Conservation (phyloP, 257 asterid species). For the Leptodermis oblonga region DNA sequence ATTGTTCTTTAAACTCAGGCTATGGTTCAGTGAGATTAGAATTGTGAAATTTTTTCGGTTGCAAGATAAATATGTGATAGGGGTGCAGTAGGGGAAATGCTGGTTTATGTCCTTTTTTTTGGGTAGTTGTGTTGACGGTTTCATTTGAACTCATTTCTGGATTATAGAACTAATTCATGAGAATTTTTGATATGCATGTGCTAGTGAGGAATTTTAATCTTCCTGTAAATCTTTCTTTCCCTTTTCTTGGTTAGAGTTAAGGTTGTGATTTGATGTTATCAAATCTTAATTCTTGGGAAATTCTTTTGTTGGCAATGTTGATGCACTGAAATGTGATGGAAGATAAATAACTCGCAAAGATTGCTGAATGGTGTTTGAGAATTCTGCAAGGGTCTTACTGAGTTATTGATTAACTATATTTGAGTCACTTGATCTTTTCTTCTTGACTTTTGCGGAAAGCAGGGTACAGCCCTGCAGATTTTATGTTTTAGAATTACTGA, state of each 20-base stretch:
- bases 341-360: too few species aligned
- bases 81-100: not conserved
- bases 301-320: slow-evolving; percentile 3
- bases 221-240: too few species aligned
- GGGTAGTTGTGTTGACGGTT: not conserved
- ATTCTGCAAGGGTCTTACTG: not conserved
- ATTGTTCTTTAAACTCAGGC: not conserved
- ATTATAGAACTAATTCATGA: not conserved
- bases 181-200: not conserved
- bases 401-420: too few species aligned
- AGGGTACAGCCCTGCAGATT: too few species aligned
- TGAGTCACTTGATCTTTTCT: not conserved
- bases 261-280: not conserved
- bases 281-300: too few species aligned
- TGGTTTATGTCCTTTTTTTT: not conserved
- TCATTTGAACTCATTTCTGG: not conserved
- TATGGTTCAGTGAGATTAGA: not conserved
- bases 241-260: too few species aligned
- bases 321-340: not conserved
- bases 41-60: not conserved
- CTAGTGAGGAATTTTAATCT: not conserved
- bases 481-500: not conserved
- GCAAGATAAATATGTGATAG: not conserved
- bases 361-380: too few species aligned
- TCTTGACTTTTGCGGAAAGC: not conserved